Evolutionary conservation across 164 flowering plant genomes (phyloP), one percentile per base, ranked within the genome.

Genomic region (Magnolia officinalis): DNA sequence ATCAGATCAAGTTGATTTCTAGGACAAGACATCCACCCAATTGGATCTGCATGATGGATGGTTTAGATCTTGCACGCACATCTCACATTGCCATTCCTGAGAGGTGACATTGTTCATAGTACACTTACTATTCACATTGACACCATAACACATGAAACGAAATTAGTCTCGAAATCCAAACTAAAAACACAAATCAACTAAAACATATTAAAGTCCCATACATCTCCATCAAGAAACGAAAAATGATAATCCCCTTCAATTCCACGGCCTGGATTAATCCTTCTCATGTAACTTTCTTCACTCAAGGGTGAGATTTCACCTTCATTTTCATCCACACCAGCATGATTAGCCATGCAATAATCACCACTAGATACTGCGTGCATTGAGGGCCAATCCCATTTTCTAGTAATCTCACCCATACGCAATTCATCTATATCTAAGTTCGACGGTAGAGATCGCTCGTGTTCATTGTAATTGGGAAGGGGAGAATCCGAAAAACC

Each of bases 141-240:
- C 0, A 7, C 16, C 61, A 55, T 8, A 55, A 11, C 61, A 11
- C 13, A 55, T 11, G 61, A 55, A 55, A 55, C 61, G 18, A 55
- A 55, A 11, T 10, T 11, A 55, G 13, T 55, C 13, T 11, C 13
- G 1, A 55, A 55, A 55, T 2, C 18, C 13, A 16, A 8, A 55
- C 13, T 55, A 8, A 11, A 55, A 55, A 8, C 61, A 55, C 16
- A 16, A 16, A 7, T 67, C 70, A 67, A 29, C 72, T 70, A 70
- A 18, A 70, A 5, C 72, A 37, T 70, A 8, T 19, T 19, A 37
- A 20, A 37, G 72, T 70, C 21, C 72, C 58, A 70, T 49, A 49
- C 55, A 37, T 70, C 72, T 18, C 21, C 72, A 70, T 70, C 21
- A 70, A 70, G 45, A 20, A 70, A n/a, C 11, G 55, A 49, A 49